phyloP scores from a whole-genome alignment of 768 basidiomycete species.

The Mycena kentingensis region DNA sequence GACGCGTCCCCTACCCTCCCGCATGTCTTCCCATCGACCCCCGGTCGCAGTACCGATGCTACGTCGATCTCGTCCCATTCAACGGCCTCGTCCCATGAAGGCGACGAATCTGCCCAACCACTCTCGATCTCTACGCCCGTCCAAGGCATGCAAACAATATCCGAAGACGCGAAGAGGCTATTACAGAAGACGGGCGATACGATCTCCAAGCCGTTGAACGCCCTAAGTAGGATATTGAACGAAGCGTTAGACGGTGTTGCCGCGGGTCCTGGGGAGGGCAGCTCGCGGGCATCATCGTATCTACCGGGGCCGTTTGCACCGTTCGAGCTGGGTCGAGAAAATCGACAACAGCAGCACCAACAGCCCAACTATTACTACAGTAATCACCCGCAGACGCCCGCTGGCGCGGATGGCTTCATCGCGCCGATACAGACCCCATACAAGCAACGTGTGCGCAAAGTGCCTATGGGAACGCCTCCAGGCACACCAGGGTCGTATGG shows the following conservation, averaged over 20 bases:
- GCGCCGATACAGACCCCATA: conserved; percentile 67
- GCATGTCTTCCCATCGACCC: conserved; percentile 24
- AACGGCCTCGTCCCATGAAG: conserved; percentile 55
- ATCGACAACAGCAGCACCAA: conserved; percentile 34
- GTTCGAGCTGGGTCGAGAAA: conserved; percentile 61
- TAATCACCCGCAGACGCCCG: conserved; percentile 44
- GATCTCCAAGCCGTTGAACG: conserved; percentile 87
- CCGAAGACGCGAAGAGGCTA: conserved; percentile 77
- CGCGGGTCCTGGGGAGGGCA: conserved; percentile 50
- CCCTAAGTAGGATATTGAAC: conserved; percentile 85
- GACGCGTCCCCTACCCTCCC: conserved; percentile 22
- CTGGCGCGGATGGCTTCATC: conserved; percentile 34
- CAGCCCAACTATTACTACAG: conserved; percentile 24
- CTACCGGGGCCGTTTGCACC: conserved; percentile 73
- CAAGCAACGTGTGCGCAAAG: conserved; percentile 66
- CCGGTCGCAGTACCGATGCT: conserved; percentile 38
- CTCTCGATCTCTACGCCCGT: conserved; percentile 64
- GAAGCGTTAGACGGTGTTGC: conserved; percentile 67
- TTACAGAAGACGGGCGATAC: conserved; percentile 90
- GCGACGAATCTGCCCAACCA: conserved; percentile 88
- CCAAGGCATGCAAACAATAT: conserved; percentile 49
- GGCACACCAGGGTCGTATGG: conserved; percentile 38
- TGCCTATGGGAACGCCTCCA: conserved; percentile 38
- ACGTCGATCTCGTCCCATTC: conserved; percentile 36
- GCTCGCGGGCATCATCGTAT: conserved; percentile 46